Evolutionary conservation across 2,329 filamentous ascomycete species (phyloP).

Genomic region (Harringtonia lauricola): DNA sequence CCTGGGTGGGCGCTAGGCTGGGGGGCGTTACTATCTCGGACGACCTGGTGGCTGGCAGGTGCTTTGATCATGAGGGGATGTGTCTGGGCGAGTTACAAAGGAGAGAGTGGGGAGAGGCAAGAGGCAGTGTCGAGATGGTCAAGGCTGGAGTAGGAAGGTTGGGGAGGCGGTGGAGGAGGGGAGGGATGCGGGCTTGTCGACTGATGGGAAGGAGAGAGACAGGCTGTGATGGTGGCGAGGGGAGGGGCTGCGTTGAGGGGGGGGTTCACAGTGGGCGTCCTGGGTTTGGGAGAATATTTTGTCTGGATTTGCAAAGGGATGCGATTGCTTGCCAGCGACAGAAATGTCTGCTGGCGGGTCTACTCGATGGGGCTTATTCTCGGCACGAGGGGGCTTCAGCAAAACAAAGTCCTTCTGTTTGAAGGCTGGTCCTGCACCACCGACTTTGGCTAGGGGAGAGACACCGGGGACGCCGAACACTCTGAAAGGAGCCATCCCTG

Average conservation of each 20-base stretch:
- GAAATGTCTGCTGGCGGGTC: constrained; percentile 40
- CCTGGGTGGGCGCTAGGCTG: background rate
- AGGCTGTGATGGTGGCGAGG: constrained; percentile 22
- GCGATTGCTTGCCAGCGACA: constrained; percentile 66
- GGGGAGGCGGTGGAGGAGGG: background rate
- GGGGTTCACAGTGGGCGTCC: constrained; percentile 11
- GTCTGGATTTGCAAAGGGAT: constrained; percentile 93
- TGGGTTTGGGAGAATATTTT: constrained; percentile 54
- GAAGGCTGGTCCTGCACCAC: constrained; percentile 19
- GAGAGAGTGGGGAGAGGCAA: constrained; percentile 8
- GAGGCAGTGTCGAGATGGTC: background rate
- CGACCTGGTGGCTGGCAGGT: constrained; percentile 1
- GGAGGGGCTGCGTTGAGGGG: background rate
- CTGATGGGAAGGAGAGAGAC: constrained; percentile 7
- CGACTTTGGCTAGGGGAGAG: constrained; percentile 16
- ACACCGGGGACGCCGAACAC: constrained; percentile 8
- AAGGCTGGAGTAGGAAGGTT: background rate
- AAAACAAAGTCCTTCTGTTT: constrained; percentile 1
- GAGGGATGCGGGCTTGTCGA: background rate
- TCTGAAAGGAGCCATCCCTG: constrained; percentile 5
- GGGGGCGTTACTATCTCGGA: constrained; percentile 7
- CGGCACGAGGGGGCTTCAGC: constrained; percentile 70
- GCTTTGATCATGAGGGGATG: background rate
- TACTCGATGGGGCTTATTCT: constrained; percentile 99
- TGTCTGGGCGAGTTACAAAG: constrained; percentile 1